Base-by-base conservation (phyloP, 2,329 filamentous ascomycete species). In the Gliomastix tumulicola region DNA sequence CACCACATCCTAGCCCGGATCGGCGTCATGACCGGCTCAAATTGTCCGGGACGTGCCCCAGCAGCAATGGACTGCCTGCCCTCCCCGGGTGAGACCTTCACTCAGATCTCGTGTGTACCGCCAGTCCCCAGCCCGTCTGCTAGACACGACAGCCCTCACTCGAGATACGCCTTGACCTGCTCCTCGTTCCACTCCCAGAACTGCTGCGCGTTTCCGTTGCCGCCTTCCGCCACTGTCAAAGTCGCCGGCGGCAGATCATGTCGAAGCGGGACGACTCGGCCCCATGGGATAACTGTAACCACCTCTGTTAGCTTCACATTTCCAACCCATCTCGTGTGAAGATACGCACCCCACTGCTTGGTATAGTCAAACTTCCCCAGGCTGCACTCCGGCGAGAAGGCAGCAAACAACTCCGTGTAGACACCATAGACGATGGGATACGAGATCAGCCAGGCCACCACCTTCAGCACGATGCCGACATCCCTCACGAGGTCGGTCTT, bases 351-450 rank as follows among this genome's bases (percentile, higher is more conserved):
- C n/a, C n/a, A n/a, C 9, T 25, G 17, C 7, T 28, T n/a, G 4
- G 10, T 28, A 19, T 21, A n/a, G 16, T n/a, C 15, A n/a, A 16
- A 7, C 27, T 34, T 34, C 30, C 58, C 62, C 2, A 57, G 27
- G 0, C 57, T 66, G 4, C 72, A 51, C 0, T 69, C 57, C 0
- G 62, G 59, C 0, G 66, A 66, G 27, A 69, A 51, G 0, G 57
- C 68, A 1, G 68, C 60, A 40, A 62, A 75, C 1, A 74, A 44
- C 40, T 67, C 59, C 0, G 69, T 69, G 45, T 70, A 72, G 0
- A 66, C 68, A 0, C 69, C 71, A 20, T 59, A 49, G 10, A 59
- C 38, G 1, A 49, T 15, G 1, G 58, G 51, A 36, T 56, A 48
- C 2, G 56, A 20, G 7, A 48, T 38, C 6, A 42, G 13, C 21